phyloP scores from a whole-genome alignment of 108 stramenopile genomes.

The Cyclotella atomus region DNA sequence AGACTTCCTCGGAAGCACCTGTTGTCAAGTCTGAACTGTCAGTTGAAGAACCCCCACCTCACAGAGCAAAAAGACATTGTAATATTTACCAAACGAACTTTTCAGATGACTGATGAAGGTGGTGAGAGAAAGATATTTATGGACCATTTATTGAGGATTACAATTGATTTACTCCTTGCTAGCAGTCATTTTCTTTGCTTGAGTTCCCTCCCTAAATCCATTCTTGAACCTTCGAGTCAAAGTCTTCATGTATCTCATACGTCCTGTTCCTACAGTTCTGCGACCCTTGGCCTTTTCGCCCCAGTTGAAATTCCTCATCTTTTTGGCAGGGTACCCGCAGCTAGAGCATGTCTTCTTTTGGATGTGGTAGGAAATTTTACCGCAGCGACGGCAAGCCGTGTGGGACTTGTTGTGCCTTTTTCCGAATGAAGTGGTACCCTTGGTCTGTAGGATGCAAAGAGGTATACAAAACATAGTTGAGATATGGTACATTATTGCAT shows the following conservation, averaged over 20 bases:
- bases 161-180: conserved; percentile 54
- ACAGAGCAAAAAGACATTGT: too few relatives aligned
- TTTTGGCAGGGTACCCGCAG: conserved; percentile 98
- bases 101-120: too few relatives aligned
- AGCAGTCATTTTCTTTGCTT: conserved; percentile 89
- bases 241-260: conserved; percentile 99
- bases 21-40: too few relatives aligned
- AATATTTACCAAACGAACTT: too few relatives aligned
- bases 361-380: conserved; percentile 98
- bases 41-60: too few relatives aligned
- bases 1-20: too few relatives aligned
- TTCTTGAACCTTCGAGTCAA: conserved; percentile 99
- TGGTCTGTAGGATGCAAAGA: conserved; percentile 81
- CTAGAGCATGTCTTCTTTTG: conserved; percentile 99
- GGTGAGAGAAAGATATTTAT: too few relatives aligned
- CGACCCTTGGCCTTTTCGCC: conserved; percentile 97
- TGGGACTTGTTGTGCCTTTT: conserved; percentile 99
- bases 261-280: conserved; percentile 96
- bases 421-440: conserved; percentile 99
- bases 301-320: conserved; percentile 99
- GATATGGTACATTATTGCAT: not conserved
- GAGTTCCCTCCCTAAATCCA: conserved; percentile 97
- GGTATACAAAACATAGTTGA: not conserved
- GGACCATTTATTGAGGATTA: not conserved
- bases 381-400: conserved; percentile 99